Evolutionary conservation across 306 rosid genomes (phyloP).

Genomic region (Glycyrrhiza uralensis): DNA sequence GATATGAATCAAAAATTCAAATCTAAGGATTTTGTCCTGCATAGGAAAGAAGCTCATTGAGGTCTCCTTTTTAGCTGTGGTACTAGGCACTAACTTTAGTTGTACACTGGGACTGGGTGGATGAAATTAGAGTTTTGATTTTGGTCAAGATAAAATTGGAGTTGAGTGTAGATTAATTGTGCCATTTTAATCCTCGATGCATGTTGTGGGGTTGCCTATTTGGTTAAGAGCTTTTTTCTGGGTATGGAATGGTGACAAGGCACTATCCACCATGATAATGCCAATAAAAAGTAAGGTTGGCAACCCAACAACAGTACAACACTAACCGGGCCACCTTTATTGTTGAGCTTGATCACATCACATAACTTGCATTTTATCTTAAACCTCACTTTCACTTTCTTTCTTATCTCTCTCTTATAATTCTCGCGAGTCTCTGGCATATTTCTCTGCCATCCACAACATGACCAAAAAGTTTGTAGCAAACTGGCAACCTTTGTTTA

Average conservation of each 20-base stretch:
- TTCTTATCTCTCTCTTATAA: neutral
- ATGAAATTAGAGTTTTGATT: no score
- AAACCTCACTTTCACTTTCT: conserved; percentile 2
- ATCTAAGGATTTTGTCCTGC: neutral
- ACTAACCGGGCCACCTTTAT: conserved; percentile 22
- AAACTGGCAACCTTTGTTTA: conserved; percentile 10
- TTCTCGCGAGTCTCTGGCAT: neutral
- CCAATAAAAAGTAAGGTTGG: conserved; percentile 30
- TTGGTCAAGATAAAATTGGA: no score
- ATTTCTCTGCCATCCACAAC: conserved; percentile 12
- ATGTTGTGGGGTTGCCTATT: conserved; percentile 41
- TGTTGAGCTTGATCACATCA: neutral
- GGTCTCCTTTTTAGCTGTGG: conserved; percentile 8
- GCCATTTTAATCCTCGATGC: conserved; percentile 9
- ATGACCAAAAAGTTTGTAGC: conserved; percentile 8
- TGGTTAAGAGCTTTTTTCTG: conserved; percentile 24
- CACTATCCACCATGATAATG: conserved; percentile 35
- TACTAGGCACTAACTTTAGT: neutral
- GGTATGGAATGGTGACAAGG: conserved; percentile 60
- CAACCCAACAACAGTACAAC: conserved; percentile 28
- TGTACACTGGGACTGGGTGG: neutral
- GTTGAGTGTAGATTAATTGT: neutral
- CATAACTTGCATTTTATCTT: neutral
- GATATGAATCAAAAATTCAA: neutral
- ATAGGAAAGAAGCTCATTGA: neutral